phyloP scores from a whole-genome alignment of 2,329 filamentous ascomycete genomes.

The Cercospora janseana region DNA sequence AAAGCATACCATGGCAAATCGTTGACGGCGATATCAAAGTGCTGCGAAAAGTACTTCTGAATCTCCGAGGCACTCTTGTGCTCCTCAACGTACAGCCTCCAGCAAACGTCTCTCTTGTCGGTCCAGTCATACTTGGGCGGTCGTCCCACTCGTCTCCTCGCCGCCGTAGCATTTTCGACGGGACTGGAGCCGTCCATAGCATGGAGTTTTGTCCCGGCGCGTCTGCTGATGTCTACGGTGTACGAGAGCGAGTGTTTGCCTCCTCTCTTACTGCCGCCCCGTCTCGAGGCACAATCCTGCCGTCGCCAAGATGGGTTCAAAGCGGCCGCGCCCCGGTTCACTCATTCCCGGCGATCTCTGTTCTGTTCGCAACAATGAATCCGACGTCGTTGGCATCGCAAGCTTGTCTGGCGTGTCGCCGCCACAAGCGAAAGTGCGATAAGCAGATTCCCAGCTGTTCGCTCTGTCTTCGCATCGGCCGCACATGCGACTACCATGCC shows the following conservation, averaged over 20 bases:
- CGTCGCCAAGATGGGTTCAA: no score
- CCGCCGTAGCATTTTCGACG: not conserved
- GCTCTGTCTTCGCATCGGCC: conserved; percentile 41
- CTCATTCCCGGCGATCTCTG: not conserved
- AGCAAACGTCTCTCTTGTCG: conserved; percentile 63
- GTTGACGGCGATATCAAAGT: conserved; percentile 43
- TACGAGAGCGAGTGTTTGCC: conserved; percentile 3
- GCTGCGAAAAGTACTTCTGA: conserved; percentile 63
- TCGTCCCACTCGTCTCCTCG: conserved; percentile 8
- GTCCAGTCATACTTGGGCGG: conserved; percentile 59
- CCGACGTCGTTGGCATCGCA: conserved; percentile 35
- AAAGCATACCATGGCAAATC: conserved; percentile 52
- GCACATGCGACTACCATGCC: conserved; percentile 30
- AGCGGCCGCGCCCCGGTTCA: not conserved
- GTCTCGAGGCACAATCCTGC: no score
- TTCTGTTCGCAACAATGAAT: not conserved
- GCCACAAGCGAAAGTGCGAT: conserved; percentile 55
- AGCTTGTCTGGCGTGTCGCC: conserved; percentile 47
- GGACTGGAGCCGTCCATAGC: not conserved
- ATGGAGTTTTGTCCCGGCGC: conserved; percentile 5
- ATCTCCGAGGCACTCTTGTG: conserved; percentile 71
- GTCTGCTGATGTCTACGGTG: not conserved
- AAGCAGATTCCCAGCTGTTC: conserved; percentile 51
- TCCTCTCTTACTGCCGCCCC: not conserved
- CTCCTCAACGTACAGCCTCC: conserved; percentile 74